phyloP scores from a whole-genome alignment of 805 yeast genomes.

The Ogataea sp. region DNA sequence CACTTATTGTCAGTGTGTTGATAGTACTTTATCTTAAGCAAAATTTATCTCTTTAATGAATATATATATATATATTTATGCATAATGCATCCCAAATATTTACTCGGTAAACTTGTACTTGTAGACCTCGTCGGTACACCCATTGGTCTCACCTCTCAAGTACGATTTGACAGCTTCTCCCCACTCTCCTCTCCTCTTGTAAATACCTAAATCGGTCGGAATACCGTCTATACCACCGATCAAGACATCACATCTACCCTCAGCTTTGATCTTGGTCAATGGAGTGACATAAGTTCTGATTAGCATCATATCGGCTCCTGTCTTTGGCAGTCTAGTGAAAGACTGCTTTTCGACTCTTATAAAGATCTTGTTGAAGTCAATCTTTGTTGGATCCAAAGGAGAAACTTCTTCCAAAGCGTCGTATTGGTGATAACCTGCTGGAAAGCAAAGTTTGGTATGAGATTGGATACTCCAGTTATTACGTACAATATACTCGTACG shows the following conservation, averaged over 20 bases:
- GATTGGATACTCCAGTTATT: slow-evolving; percentile 67
- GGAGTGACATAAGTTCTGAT: slow-evolving; percentile 55
- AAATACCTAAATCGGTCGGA: slow-evolving; percentile 48
- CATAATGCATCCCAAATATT: no score
- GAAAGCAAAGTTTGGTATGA: slow-evolving; percentile 41
- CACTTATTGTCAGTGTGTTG: no score
- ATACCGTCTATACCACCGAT: slow-evolving; percentile 58
- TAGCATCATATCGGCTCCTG: slow-evolving; percentile 39
- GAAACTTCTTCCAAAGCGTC: slow-evolving; percentile 28
- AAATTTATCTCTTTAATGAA: no score
- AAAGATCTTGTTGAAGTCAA: slow-evolving; percentile 40
- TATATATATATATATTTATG: no score
- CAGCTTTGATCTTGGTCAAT: slow-evolving; percentile 35
- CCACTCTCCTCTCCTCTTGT: slow-evolving; percentile 62
- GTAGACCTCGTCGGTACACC: slow-evolving; percentile 19
- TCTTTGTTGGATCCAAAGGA: slow-evolving; percentile 23
- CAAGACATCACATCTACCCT: slow-evolving; percentile 38
- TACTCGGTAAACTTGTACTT: slow-evolving; percentile 16
- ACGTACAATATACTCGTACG: slow-evolving; percentile 50
- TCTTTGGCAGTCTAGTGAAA: slow-evolving; percentile 42
- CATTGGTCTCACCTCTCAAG: slow-evolving; percentile 29
- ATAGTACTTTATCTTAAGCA: no score
- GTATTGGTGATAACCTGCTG: slow-evolving; percentile 33
- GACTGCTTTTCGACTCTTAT: slow-evolving; percentile 55
- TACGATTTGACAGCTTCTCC: slow-evolving; percentile 52